phyloP scores from a whole-genome alignment of 768 basidiomycete species.

The Lactarius vividus region DNA sequence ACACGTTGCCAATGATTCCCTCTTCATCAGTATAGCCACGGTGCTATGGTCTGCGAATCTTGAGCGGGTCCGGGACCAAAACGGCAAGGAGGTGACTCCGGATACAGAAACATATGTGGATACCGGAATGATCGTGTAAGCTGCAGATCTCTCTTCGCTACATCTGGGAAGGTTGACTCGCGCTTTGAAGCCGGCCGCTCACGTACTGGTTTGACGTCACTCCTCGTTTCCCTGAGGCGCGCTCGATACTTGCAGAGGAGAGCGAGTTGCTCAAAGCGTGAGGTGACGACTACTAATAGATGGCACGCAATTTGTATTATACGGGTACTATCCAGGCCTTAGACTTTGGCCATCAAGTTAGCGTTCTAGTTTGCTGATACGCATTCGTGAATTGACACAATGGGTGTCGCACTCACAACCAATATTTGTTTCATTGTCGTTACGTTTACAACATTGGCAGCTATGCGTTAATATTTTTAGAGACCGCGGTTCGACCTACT shows the following conservation, averaged over 20 bases:
- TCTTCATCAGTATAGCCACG: constrained; percentile 27
- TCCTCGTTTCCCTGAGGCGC: constrained; percentile 16
- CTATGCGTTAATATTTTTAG: not conserved
- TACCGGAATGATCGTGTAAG: constrained; percentile 23
- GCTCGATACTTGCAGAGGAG: constrained; percentile 7
- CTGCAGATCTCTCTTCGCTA: not conserved
- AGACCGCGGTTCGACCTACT: not conserved
- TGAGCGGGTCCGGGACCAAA: constrained; percentile 6
- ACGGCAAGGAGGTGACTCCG: constrained; percentile 9
- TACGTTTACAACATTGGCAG: not conserved
- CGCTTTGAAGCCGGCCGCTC: not conserved
- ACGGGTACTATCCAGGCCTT: not conserved
- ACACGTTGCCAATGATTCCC: constrained; percentile 23
- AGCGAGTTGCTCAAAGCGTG: constrained; percentile 7
- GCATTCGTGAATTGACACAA: not conserved
- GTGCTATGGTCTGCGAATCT: constrained; percentile 27
- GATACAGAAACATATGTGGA: constrained; percentile 5
- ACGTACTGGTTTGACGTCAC: not conserved
- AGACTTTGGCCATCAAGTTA: not conserved
- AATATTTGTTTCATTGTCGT: not conserved
- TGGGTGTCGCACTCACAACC: not conserved
- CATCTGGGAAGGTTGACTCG: not conserved
- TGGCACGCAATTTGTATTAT: too few relatives aligned
- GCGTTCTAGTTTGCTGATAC: not conserved
- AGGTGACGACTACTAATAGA: not conserved